Evolutionary conservation across 2,329 filamentous ascomycete genomes (phyloP).

Genomic region (Aspergillus chevalieri): DNA sequence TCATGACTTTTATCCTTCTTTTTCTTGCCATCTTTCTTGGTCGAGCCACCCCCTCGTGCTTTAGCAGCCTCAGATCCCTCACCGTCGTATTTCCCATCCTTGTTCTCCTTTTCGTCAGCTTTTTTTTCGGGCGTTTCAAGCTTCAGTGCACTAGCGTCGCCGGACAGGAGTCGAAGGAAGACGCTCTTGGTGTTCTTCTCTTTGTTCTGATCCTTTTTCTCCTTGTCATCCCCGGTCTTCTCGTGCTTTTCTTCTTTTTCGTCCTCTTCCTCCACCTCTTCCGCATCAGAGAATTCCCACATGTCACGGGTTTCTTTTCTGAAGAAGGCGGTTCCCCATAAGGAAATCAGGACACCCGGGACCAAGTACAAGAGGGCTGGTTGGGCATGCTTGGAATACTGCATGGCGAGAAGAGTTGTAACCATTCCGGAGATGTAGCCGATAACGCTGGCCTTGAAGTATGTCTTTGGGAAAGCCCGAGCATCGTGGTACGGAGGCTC

Average conservation of each 20-base stretch:
- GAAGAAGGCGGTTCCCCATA: conserved; percentile 67
- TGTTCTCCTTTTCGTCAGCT: conserved; percentile 1
- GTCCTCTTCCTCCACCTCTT: conserved; percentile 39
- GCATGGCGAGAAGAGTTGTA: conserved; percentile 67
- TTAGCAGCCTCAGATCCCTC: not conserved
- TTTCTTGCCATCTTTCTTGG: not conserved
- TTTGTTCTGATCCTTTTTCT: conserved; percentile 38
- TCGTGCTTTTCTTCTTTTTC: conserved; percentile 10
- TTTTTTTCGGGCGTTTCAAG: conserved; percentile 2
- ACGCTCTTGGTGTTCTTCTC: conserved; percentile 34
- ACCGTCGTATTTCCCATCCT: conserved; percentile 7
- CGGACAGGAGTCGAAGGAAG: conserved; percentile 24
- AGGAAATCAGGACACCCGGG: conserved; percentile 67
- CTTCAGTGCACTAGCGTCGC: conserved; percentile 12
- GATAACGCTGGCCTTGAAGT: conserved; percentile 69
- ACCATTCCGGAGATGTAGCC: conserved; percentile 78
- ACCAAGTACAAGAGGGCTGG: conserved; percentile 90
- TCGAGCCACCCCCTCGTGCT: conserved; percentile 10
- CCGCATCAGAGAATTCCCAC: conserved; percentile 72
- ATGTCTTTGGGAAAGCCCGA: conserved; percentile 67
- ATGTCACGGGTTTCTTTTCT: conserved; percentile 68
- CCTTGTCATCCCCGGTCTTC: conserved; percentile 44
- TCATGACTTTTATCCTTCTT: conserved; percentile 12
- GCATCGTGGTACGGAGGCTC: conserved; percentile 33
- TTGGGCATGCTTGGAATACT: conserved; percentile 74